Percentiles rank a stretch among this genome's conserved stretches.
phyloP scores from a whole-genome alignment of 768 basidiomycete species.

The Boletus reticulatus region DNA sequence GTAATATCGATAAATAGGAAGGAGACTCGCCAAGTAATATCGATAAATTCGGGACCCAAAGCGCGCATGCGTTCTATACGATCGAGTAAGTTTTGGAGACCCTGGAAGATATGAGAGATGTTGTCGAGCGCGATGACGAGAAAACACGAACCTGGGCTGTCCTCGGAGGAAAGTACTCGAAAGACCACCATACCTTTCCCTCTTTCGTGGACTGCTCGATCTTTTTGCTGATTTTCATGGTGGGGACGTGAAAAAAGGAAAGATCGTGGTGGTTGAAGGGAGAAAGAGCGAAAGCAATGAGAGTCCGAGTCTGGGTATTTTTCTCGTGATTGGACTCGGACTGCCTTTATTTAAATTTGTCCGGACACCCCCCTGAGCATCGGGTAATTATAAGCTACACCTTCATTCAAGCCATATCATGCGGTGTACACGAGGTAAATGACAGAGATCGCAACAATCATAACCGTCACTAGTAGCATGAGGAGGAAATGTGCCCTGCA shows the following conservation, averaged over 20 bases:
- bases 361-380: background rate
- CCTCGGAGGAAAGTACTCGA: conserved; percentile 96
- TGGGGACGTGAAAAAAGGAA: conserved; percentile 18
- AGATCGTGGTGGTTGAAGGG: conserved; percentile 16
- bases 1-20: conserved; percentile 89
- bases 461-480: conserved; percentile 46
- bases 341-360: background rate
- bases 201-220: conserved; percentile 83
- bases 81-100: conserved; percentile 90
- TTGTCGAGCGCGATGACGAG: background rate
- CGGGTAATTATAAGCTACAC: conserved; percentile 19
- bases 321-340: conserved; percentile 12
- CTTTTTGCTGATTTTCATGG: conserved; percentile 95
- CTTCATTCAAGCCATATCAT: conserved; percentile 1
- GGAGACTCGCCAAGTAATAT: conserved; percentile 82
- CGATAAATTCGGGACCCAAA: conserved; percentile 95
- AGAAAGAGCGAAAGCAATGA: background rate
- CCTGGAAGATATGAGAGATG: conserved; percentile 7
- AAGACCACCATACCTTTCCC: conserved; percentile 94
- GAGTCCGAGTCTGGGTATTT: conserved; percentile 21
- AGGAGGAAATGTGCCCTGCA: conserved; percentile 50
- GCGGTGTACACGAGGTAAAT: conserved; percentile 40
- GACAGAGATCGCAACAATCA: conserved; percentile 53
- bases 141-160: conserved; percentile 75
- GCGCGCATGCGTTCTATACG: conserved; percentile 98